Conservation (phyloP, 2,329 filamentous ascomycete genomes). For the Claviceps sorghi region DNA sequence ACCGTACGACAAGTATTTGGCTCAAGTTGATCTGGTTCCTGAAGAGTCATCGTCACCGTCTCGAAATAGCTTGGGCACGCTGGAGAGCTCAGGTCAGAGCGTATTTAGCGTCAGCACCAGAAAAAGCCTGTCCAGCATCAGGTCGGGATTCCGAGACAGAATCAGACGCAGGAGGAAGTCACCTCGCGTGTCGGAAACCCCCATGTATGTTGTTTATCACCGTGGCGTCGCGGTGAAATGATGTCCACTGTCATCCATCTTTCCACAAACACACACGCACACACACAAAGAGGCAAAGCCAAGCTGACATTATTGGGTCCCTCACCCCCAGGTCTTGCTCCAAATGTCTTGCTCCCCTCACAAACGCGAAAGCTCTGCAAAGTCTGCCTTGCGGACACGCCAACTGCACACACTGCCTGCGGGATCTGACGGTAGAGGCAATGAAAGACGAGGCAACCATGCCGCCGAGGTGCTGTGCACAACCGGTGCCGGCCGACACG, state of each 20-base stretch:
- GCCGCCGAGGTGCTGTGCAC: constrained; percentile 46
- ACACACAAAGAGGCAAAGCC: not conserved
- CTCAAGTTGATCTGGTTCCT: constrained; percentile 27
- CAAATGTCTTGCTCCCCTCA: constrained; percentile 41
- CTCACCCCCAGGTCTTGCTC: constrained; percentile 33
- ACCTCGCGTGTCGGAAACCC: constrained; percentile 16
- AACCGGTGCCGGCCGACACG: constrained; percentile 34
- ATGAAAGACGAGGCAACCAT: constrained; percentile 43
- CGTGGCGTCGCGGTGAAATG: not conserved
- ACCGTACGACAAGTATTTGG: constrained; percentile 37
- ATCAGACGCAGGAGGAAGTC: constrained; percentile 28
- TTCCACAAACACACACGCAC: not conserved
- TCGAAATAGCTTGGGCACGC: constrained; percentile 15
- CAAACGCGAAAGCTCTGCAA: constrained; percentile 26
- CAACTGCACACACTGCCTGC: constrained; percentile 41
- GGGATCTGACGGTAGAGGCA: constrained; percentile 38
- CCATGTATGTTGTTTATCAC: constrained; percentile 16
- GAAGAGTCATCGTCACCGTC: constrained; percentile 30
- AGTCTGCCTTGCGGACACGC: constrained; percentile 42
- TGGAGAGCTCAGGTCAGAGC: constrained; percentile 22
- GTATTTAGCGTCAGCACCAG: constrained; percentile 30
- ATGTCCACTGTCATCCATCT: too few species aligned
- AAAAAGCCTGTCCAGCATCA: constrained; percentile 31
- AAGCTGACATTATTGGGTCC: not conserved
- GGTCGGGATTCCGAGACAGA: constrained; percentile 27